These are phyloP conservation scores for Globisporangium canariense DNA, from an alignment of 352 stramenopile genomes.

Conservation along the genomic window DNA sequence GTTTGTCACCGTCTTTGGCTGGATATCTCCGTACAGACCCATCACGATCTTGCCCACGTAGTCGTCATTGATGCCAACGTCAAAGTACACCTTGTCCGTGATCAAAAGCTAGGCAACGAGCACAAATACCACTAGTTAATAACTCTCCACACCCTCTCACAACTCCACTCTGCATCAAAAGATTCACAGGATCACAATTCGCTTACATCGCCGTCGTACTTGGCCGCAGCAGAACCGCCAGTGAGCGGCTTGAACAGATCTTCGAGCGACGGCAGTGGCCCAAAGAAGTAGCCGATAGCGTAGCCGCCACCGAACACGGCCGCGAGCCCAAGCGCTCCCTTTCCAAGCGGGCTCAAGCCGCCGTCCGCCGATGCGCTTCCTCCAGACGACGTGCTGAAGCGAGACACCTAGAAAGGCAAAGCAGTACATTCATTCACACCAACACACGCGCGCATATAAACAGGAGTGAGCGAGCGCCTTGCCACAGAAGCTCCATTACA, in stretches of 20 bases:
- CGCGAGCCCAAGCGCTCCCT: slow-evolving; percentile 41
- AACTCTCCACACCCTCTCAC: neutral
- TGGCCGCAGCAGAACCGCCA: slow-evolving; percentile 22
- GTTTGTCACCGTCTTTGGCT: slow-evolving; percentile 80
- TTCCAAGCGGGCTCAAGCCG: slow-evolving; percentile 37
- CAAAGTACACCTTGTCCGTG: slow-evolving; percentile 94
- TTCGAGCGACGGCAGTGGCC: slow-evolving; percentile 58
- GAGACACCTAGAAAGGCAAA: neutral
- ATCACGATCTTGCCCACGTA: slow-evolving; percentile 83
- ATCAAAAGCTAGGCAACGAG: slow-evolving; percentile 37
- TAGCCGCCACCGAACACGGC: slow-evolving; percentile 63
- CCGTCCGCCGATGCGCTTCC: slow-evolving; percentile 5
- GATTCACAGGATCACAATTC: no score
- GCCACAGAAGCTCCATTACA: no score
- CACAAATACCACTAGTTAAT: neutral
- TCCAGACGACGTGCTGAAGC: slow-evolving; percentile 6
- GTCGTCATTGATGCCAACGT: slow-evolving; percentile 94
- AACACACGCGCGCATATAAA: no score
- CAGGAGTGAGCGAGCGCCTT: neutral
- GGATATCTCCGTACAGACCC: slow-evolving; percentile 70
- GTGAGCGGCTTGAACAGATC: slow-evolving; percentile 40
- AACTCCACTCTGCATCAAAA: neutral
- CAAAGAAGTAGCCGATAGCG: slow-evolving; percentile 66
- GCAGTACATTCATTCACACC: neutral
- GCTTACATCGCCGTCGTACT: slow-evolving; percentile 48